Conservation (phyloP, 2,329 filamentous ascomycete species). For the Zopfia rhizophila region DNA sequence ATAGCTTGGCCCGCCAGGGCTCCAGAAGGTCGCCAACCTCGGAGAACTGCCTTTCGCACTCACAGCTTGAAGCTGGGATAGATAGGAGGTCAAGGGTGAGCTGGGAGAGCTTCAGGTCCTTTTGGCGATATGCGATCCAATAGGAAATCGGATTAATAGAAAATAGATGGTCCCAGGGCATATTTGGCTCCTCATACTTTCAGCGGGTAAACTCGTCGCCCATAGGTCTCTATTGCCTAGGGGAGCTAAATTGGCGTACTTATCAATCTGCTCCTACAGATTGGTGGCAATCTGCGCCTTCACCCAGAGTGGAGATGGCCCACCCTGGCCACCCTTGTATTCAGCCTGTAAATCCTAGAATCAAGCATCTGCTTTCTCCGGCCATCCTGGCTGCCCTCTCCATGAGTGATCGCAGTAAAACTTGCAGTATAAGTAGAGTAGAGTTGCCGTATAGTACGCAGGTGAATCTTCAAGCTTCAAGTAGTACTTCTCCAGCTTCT, state of each 20-base stretch:
- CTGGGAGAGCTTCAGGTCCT: not conserved
- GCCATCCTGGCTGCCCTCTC: not conserved
- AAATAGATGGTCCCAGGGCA: too few species aligned
- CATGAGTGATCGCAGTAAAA: not conserved
- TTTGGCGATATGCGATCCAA: not conserved
- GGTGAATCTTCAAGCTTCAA: not conserved
- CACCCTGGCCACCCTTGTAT: too few species aligned
- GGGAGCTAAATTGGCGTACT: not conserved
- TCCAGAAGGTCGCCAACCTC: not conserved
- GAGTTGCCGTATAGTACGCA: too few species aligned
- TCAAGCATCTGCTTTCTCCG: not conserved
- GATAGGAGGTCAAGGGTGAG: not conserved
- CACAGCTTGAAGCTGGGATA: constrained; percentile 1
- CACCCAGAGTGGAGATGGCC: too few species aligned
- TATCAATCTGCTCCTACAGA: too few species aligned
- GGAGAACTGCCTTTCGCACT: constrained; percentile 1
- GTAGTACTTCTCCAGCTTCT: constrained; percentile 4
- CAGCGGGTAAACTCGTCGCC: constrained; percentile 1
- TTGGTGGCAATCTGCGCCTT: not conserved
- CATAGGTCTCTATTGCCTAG: not conserved
- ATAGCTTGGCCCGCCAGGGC: not conserved
- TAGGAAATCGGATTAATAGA: constrained; percentile 1
- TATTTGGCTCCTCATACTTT: too few species aligned
- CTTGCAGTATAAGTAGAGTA: not conserved
- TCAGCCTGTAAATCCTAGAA: constrained; percentile 1